Conservation (phyloP, 257 asterid genomes). For the Gynochthodes officinalis region DNA sequence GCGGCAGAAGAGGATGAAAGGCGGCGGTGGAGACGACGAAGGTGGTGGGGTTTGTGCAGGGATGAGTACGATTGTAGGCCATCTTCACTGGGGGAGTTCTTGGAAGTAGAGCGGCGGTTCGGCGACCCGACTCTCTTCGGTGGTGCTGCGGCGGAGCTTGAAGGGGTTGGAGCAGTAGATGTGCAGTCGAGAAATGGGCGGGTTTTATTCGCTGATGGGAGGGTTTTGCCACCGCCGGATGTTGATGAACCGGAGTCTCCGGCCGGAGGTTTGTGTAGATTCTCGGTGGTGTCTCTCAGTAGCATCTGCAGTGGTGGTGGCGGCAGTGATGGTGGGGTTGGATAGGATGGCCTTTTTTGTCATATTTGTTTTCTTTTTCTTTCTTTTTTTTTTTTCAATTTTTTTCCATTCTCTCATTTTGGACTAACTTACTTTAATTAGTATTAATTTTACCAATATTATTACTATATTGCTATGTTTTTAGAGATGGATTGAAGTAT, state of each 20-base stretch:
- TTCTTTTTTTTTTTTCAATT: neutral
- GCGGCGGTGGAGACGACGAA: conserved; percentile 52
- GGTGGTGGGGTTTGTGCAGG: conserved; percentile 90
- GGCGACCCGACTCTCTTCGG: conserved; percentile 42
- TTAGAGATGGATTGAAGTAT: neutral
- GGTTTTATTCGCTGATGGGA: conserved; percentile 74
- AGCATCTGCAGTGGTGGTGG: conserved; percentile 53
- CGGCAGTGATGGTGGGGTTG: conserved; percentile 27
- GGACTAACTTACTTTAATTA: conserved; percentile 7
- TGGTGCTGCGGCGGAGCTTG: conserved; percentile 60
- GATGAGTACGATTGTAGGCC: conserved; percentile 58
- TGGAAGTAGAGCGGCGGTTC: conserved; percentile 89
- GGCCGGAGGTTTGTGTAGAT: conserved; percentile 46
- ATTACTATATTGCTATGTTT: neutral
- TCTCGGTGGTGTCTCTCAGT: conserved; percentile 48
- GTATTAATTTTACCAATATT: neutral
- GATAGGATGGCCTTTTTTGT: conserved; percentile 9
- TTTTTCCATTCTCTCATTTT: neutral
- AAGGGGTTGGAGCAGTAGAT: conserved; percentile 43
- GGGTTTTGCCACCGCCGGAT: conserved; percentile 72
- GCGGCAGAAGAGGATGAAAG: conserved; percentile 30
- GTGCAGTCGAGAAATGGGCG: conserved; percentile 54
- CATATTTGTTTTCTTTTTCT: too few relatives aligned
- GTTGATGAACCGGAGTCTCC: conserved; percentile 46
- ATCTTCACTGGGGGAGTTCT: conserved; percentile 76